Evolutionary conservation across 805 yeast genomes (phyloP), one percentile per base, ranked within the genome.

Genomic region (Candida quercuum): DNA sequence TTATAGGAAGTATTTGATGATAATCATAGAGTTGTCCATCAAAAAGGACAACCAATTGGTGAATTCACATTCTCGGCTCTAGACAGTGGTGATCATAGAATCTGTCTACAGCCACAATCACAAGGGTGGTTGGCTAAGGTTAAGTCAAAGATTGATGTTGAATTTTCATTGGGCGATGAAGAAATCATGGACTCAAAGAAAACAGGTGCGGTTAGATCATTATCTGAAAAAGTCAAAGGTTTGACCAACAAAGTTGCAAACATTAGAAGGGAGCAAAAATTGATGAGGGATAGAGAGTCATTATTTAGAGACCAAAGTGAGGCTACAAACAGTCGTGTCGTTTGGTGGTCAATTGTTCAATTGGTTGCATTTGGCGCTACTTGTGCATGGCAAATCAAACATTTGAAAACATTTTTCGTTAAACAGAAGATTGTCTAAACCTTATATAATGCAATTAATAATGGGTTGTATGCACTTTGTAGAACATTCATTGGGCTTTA

Each of bases 81-180:
- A 28, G 89, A 81, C 45, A 66, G 82, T 14, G 93, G 93, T 50
- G 91, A 83, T 54, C 91, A 83, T 63, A 78, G 76, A 60, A 75
- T 83, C 56, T 83, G 93, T 60, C 66, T 83, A 45, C 67, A 64
- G 43, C 67, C 71, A n/a, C 66, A 63, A 40, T 56, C 65, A 6
- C 58, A 55, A 13, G 86, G 84, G 37, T 83, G 88, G 79, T 69
- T 84, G 52, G 68, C 75, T 41, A 74, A 74, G 52, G 67, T 69
- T 47, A 67, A 65, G 40, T 75, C 80, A 40, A 71, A 79, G 52
- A 66, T 80, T 38, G 71, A 72, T 42, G 72, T 83, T 40, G 86
- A 81, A 44, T 69, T 83, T 50, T 79, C 75, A 31, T 69, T 78
- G 41, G 91, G 88, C 19, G 76, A 81, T 33, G 78, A 82, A 43